Percentiles rank a stretch among this genome's conserved stretches.
These are phyloP conservation scores for Neurospora sublineolata DNA, from an alignment of 495 filamentous ascomycete species.

Conservation along the genomic window DNA sequence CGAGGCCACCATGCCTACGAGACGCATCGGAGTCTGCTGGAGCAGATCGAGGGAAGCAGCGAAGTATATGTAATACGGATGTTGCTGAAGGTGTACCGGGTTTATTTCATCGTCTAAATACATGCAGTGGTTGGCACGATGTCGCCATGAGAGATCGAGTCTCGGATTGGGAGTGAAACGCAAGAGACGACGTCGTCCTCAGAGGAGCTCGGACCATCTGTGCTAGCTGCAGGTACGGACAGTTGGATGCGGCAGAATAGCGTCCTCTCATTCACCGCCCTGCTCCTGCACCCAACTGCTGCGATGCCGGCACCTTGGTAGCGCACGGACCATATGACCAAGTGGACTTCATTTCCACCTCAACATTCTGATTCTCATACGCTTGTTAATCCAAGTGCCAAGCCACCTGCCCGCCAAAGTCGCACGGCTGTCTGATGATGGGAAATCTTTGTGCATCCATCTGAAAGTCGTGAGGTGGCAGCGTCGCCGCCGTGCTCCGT, in stretches of 20 bases:
- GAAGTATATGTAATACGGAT: not conserved
- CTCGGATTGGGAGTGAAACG: not conserved
- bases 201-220: not conserved
- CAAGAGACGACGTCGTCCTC: not conserved
- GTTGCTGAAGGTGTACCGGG: not conserved
- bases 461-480: not conserved
- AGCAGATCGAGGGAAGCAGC: not conserved
- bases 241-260: not conserved
- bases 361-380: not conserved
- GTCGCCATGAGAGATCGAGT: not conserved
- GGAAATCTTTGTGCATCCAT: not conserved
- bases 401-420: not conserved
- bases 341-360: not conserved
- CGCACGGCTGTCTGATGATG: not conserved
- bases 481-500: not conserved
- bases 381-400: not conserved
- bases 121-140: not conserved
- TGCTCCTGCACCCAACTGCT: not conserved
- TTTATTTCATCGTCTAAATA: not conserved
- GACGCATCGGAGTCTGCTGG: not conserved
- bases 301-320: not conserved
- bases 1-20: not conserved
- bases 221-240: not conserved
- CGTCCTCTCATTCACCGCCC: not conserved
- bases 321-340: not conserved